phyloP scores from a whole-genome alignment of 352 stramenopile genomes.

The Phytopythium litorale region DNA sequence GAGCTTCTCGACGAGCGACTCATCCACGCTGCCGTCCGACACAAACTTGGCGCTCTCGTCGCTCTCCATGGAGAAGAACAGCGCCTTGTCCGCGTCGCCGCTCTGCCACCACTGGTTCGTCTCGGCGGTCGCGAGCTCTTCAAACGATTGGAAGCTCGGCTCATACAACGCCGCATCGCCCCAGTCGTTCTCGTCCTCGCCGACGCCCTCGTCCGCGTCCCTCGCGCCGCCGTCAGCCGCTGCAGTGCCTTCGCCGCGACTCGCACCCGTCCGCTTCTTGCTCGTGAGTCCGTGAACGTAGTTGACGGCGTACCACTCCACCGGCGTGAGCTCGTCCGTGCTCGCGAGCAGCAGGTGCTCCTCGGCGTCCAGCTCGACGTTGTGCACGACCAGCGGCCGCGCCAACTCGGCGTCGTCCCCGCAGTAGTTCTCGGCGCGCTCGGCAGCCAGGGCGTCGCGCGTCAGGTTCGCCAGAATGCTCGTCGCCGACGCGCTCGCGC shows the following conservation, averaged over 20 bases:
- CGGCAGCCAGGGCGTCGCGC: slow-evolving; percentile 29
- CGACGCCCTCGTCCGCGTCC: slow-evolving; percentile 15
- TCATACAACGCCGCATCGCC: slow-evolving; percentile 18
- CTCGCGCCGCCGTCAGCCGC: slow-evolving; percentile 15
- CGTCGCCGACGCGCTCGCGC: slow-evolving; percentile 20
- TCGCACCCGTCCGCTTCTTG: slow-evolving; percentile 50
- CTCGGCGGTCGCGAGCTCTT: slow-evolving; percentile 30
- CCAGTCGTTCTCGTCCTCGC: slow-evolving; percentile 20
- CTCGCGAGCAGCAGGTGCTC: slow-evolving; percentile 81
- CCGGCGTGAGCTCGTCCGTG: slow-evolving; percentile 75
- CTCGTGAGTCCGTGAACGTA: slow-evolving; percentile 64
- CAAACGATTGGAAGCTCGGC: slow-evolving; percentile 36
- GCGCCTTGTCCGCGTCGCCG: slow-evolving; percentile 27
- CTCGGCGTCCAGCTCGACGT: slow-evolving; percentile 69
- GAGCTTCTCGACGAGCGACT: slow-evolving; percentile 34
- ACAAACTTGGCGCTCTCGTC: slow-evolving; percentile 12
- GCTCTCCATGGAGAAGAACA: slow-evolving; percentile 28
- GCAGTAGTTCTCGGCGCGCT: slow-evolving; percentile 47
- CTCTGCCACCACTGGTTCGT: slow-evolving; percentile 37
- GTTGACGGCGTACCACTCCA: slow-evolving; percentile 86
- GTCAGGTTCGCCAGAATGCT: slow-evolving; percentile 24
- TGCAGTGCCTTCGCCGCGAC: slow-evolving; percentile 51
- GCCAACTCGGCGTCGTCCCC: slow-evolving; percentile 37
- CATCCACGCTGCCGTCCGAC: slow-evolving; percentile 7
- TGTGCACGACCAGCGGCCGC: slow-evolving; percentile 44